Conservation (phyloP, 805 yeast species). For the Ogataea methanolica region DNA sequence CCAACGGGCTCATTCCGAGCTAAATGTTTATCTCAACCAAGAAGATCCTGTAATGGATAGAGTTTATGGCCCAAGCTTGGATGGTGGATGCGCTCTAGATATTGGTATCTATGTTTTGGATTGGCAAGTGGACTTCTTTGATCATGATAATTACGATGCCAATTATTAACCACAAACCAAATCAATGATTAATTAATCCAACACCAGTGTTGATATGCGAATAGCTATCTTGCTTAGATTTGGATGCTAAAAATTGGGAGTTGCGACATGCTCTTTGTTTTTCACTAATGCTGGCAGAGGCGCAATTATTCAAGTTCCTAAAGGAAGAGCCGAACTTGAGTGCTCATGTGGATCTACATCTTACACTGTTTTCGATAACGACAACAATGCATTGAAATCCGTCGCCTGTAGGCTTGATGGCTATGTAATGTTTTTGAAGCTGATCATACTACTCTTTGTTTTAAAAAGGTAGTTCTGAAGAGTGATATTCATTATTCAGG, state of each 20-base stretch:
- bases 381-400: slow-evolving; percentile 15
- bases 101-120: slow-evolving; percentile 50
- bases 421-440: slow-evolving; percentile 53
- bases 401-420: slow-evolving; percentile 30
- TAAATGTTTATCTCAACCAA: slow-evolving; percentile 15
- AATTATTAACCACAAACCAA: slow-evolving; percentile 21
- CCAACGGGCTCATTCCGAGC: slow-evolving; percentile 39
- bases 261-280: slow-evolving; percentile 28
- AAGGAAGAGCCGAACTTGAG: slow-evolving; percentile 16
- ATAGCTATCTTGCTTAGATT: slow-evolving; percentile 34
- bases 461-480: slow-evolving; percentile 35
- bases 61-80: slow-evolving; percentile 38
- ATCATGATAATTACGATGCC: slow-evolving; percentile 25
- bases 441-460: slow-evolving; percentile 44
- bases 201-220: slow-evolving; percentile 39
- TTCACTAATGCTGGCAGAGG: not conserved
- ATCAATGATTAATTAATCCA: slow-evolving; percentile 26
- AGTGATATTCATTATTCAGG: slow-evolving; percentile 32
- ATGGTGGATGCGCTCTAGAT: slow-evolving; percentile 55
- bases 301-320: slow-evolving; percentile 16
- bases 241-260: slow-evolving; percentile 35
- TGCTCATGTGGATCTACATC: slow-evolving; percentile 14
- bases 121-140: slow-evolving; percentile 37
- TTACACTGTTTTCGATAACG: slow-evolving; percentile 29
- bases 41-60: slow-evolving; percentile 20